Evolutionary conservation across 441 rosid genomes (phyloP), one percentile per base, ranked within the genome.

Genomic region (Populus hybrid): DNA sequence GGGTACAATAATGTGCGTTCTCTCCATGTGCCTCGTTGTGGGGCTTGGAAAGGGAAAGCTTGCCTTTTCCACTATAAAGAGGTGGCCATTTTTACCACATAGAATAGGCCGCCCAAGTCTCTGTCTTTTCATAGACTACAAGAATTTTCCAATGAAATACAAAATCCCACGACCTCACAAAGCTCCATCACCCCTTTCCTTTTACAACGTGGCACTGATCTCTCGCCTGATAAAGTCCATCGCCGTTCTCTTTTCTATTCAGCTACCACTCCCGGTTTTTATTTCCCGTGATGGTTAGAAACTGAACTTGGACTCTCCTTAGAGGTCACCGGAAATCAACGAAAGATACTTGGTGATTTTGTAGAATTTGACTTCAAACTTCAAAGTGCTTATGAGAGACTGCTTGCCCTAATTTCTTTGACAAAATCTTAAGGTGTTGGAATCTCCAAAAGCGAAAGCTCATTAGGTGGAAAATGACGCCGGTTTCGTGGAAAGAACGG

Each of bases 381-480:
- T 46, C 20, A 14, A 12, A 4, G 18, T 34, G 26, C 8, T 59
- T 0, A 8, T 28, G 14, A 14, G 42, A 20, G 24, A 11, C 46
- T 8, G 46, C 50, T 20, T 61, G 20, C n/a, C 30, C n/a, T 73
- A 18, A 32, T 34, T 30, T 71, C 53, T 16, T 42, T 34, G 5
- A 10, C 50, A 12, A 12, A 12, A 36, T 20, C 18, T 36, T 35
- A 21, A n/a, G 72, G 23, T 1, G 11, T 75, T 83, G 23, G 82
- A 83, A 70, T 36, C 57, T 38, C 72, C 57, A 36, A 70, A 70
- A 36, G 57, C 16, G 57, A 46, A 12, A 46, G 57, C 57, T 46
- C 57, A 46, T 46, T 38, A 9, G 42, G 42, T 38, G 42, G 11
- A 8, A 38, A 38, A 38, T 38, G 11, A 38, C 11, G 42, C 42